phyloP scores from a whole-genome alignment of 108 stramenopile species.

The Mediolabrus comicus region DNA sequence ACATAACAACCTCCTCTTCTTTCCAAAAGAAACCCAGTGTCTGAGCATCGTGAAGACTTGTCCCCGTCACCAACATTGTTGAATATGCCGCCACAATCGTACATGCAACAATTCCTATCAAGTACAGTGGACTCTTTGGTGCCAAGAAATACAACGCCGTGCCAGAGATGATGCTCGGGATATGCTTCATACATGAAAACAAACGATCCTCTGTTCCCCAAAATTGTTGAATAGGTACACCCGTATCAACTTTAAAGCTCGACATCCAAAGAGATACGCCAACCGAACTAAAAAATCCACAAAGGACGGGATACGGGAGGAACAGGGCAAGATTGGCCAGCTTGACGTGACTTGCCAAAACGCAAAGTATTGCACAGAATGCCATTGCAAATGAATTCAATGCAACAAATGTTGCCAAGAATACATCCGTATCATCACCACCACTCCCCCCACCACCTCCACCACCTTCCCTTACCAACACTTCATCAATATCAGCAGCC shows the following conservation, averaged over 20 bases:
- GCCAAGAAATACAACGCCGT: conserved; percentile 53
- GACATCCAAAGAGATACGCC: conserved; percentile 66
- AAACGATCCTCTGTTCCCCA: conserved; percentile 39
- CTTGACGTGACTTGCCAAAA: conserved; percentile 56
- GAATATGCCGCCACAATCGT: conserved; percentile 50
- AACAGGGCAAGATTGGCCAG: conserved; percentile 65
- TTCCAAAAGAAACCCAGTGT: conserved; percentile 62
- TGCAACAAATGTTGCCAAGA: conserved; percentile 63
- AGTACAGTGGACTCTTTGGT: conserved; percentile 56
- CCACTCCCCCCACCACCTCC: conserved; percentile 9
- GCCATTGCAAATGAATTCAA: conserved; percentile 55
- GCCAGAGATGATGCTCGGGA: conserved; percentile 54
- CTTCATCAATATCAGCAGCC: conserved; percentile 55
- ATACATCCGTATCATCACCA: conserved; percentile 42
- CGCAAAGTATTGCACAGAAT: conserved; percentile 43
- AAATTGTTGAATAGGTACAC: conserved; percentile 27
- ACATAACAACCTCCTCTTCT: conserved; percentile 52
- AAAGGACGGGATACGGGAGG: conserved; percentile 70
- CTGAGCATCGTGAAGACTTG: conserved; percentile 53
- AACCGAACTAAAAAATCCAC: conserved; percentile 78
- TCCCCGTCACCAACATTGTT: conserved; percentile 41
- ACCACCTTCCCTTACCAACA: conserved; percentile 19
- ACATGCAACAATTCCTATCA: conserved; percentile 40
- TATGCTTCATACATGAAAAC: conserved; percentile 46
- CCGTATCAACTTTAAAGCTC: conserved; percentile 61